Base-by-base conservation (phyloP, 2,329 filamentous ascomycete genomes). In the Xylaria sp. region DNA sequence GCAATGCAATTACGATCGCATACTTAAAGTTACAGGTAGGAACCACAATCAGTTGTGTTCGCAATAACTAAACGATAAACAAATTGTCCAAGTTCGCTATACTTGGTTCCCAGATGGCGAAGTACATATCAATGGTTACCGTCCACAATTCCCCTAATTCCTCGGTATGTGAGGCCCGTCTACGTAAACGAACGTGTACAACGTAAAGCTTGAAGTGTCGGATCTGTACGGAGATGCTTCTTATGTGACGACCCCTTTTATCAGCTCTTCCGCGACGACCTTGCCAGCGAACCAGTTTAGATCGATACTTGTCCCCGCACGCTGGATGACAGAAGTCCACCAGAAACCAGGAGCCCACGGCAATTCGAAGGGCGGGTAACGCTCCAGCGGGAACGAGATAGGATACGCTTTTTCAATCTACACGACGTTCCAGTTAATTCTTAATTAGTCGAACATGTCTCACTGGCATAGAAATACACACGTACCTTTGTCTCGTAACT, bases 231-330 rank as follows among this genome's bases (percentile, higher is more conserved):
- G 20, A 20, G 23, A 28, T 49, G 53, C n/a, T 40, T 33, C 38
- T 56, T 40, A 38, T 17, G 13, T 13, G 20, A 20, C 17, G 11
- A 72, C 42, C 5, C 67, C 68, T 9, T 67, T 67, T 1, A 75
- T 56, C 17, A 75, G 36, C 17, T 73, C 72, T 33, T 74, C 62
- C 3, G 74, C 75, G 10, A 72, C 74, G 44, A 73, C 68, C 36
- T 72, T 72, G 31, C 75, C 75, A 13, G 74, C 73, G 6, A 75
- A 48, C 71, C 74, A 76, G 57, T 71, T 77, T 46, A 73, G 56
- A 59, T 77, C 74, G 10, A 76, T 59, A 1, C 72, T 74, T 13
- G 70, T 72, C 13, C 71, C 72, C 6, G 74, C 63, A 11, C 60
- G 60, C 51, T 75, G 67, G 59, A 76, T 73, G 36, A 72, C 56